Evolutionary conservation across 805 yeast genomes (phyloP).

Genomic region (Kodamaea hsintzibuensis): DNA sequence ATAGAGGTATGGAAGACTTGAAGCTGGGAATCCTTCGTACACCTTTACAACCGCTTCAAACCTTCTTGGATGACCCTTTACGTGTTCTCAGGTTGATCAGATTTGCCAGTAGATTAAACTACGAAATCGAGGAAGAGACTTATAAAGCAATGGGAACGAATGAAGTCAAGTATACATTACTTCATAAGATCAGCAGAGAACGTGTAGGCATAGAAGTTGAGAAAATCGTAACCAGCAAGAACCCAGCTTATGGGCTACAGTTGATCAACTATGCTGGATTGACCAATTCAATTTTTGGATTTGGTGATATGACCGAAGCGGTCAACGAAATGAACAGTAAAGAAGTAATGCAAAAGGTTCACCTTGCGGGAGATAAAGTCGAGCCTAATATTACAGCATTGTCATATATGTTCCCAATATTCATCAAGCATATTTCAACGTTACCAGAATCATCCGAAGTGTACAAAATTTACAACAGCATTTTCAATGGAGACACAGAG

Average conservation of each 20-base stretch:
- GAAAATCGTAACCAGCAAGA: slow-evolving; percentile 67
- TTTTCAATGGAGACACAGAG: slow-evolving; percentile 1
- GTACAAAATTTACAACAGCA: background rate
- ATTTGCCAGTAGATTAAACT: slow-evolving; percentile 79
- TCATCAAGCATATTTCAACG: slow-evolving; percentile 10
- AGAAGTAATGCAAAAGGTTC: slow-evolving; percentile 17
- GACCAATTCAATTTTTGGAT: slow-evolving; percentile 56
- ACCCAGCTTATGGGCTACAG: slow-evolving; percentile 64
- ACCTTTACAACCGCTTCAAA: slow-evolving; percentile 80
- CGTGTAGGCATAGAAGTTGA: slow-evolving; percentile 84
- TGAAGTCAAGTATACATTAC: slow-evolving; percentile 58
- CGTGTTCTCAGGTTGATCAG: slow-evolving; percentile 83
- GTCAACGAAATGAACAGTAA: slow-evolving; percentile 19
- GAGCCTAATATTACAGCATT: slow-evolving; percentile 20
- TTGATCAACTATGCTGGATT: slow-evolving; percentile 57
- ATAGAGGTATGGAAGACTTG: slow-evolving; percentile 72
- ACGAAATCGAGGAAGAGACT: slow-evolving; percentile 60
- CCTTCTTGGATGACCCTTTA: slow-evolving; percentile 92
- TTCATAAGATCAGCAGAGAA: slow-evolving; percentile 81
- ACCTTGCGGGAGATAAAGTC: slow-evolving; percentile 15
- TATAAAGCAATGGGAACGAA: slow-evolving; percentile 62
- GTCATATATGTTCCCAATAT: slow-evolving; percentile 23
- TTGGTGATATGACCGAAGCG: slow-evolving; percentile 23
- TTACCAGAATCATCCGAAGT: slow-evolving; percentile 1
- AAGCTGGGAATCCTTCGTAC: slow-evolving; percentile 73